These are phyloP conservation scores for Penicillium hesseltinei DNA, from an alignment of 2,329 filamentous ascomycete species.

Conservation along the genomic window DNA sequence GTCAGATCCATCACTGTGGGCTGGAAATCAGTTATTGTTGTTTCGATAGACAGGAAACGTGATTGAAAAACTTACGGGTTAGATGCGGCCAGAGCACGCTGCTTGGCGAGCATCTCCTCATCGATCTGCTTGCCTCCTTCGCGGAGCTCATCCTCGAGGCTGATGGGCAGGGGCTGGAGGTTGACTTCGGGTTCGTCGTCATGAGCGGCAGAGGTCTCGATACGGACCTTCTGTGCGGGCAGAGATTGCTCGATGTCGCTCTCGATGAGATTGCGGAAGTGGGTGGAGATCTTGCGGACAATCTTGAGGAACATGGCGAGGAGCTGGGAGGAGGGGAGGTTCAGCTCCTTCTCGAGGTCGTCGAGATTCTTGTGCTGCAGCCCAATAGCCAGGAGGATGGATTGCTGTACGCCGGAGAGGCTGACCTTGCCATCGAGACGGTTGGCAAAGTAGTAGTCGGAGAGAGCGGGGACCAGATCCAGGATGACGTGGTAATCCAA, in stretches of 20 bases:
- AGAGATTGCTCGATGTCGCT: slow-evolving; percentile 68
- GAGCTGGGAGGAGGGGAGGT: slow-evolving; percentile 71
- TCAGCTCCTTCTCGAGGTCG: slow-evolving; percentile 73
- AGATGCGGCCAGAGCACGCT: slow-evolving; percentile 84
- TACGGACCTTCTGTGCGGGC: slow-evolving; percentile 52
- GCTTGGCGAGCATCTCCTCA: slow-evolving; percentile 69
- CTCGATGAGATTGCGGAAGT: slow-evolving; percentile 74
- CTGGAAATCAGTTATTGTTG: slow-evolving; percentile 43
- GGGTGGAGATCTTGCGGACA: slow-evolving; percentile 76
- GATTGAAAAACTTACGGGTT: slow-evolving; percentile 66
- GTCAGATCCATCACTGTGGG: slow-evolving; percentile 45
- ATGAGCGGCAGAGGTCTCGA: slow-evolving; percentile 53
- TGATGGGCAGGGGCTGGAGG: slow-evolving; percentile 68
- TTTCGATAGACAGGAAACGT: slow-evolving; percentile 16
- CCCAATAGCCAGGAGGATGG: slow-evolving; percentile 84
- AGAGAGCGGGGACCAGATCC: slow-evolving; percentile 81
- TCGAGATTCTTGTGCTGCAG: slow-evolving; percentile 88
- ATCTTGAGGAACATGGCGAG: slow-evolving; percentile 98
- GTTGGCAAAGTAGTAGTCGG: slow-evolving; percentile 80
- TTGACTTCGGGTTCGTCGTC: slow-evolving; percentile 63
- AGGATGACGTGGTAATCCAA: slow-evolving; percentile 97
- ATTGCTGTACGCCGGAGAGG: slow-evolving; percentile 78
- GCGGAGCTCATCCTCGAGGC: slow-evolving; percentile 77
- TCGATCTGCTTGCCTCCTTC: slow-evolving; percentile 78
- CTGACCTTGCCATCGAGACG: slow-evolving; percentile 65